These are phyloP conservation scores for Aegilops sharonensis DNA, from an alignment of 176 grass and related monocot species.

Conservation along the genomic window DNA sequence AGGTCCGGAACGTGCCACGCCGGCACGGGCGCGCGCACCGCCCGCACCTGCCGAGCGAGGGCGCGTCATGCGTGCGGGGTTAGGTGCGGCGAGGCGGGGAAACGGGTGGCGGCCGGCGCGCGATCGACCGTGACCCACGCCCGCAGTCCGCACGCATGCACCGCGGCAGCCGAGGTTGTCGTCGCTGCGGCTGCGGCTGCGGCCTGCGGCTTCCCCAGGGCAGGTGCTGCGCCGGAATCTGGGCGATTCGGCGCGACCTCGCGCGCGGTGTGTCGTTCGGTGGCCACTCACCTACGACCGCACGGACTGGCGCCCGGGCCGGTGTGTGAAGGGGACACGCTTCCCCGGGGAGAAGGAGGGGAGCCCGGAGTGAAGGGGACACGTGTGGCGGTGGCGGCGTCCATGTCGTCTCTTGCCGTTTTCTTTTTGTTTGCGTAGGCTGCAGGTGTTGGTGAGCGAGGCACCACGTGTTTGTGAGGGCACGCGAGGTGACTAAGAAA, in stretches of 20 bases:
- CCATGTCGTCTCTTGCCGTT: not conserved
- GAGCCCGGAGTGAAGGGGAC: not conserved
- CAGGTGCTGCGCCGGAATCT: conserved; percentile 31
- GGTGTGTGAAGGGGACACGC: conserved; percentile 33
- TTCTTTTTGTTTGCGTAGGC: not conserved
- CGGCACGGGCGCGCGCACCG: not conserved
- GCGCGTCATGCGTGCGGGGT: not conserved
- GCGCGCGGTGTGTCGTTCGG: not conserved
- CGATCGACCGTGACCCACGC: not conserved
- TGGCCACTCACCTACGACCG: conserved; percentile 36
- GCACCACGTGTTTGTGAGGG: not conserved
- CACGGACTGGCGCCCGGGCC: not conserved
- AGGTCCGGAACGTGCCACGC: not conserved
- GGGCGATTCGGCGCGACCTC: conserved; percentile 14
- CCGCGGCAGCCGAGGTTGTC: not conserved
- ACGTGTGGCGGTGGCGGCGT: not conserved
- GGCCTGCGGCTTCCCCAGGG: no score
- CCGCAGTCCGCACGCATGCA: not conserved
- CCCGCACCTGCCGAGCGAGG: not conserved
- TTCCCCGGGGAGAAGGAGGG: not conserved
- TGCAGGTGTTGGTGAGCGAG: not conserved
- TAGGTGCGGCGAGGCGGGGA: not conserved
- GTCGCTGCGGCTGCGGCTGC: not conserved
- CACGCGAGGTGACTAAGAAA: not conserved
- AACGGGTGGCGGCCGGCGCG: not conserved